Conservation (phyloP, 1,139 yeast species). For the Kurtzmaniella natalensis region DNA sequence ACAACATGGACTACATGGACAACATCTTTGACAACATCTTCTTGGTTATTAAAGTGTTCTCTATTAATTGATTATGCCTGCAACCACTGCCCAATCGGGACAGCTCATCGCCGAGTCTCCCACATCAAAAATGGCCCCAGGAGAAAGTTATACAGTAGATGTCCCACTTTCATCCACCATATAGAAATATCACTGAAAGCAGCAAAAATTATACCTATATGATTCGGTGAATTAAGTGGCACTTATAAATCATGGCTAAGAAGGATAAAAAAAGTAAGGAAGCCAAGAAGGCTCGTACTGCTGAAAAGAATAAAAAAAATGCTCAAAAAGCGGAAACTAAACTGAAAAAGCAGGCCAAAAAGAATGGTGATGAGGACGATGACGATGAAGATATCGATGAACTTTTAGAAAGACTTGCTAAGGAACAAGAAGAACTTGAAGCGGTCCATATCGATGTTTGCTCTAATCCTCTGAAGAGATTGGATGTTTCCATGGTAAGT, state of each 20-base stretch:
- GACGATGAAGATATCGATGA: conserved; percentile 89
- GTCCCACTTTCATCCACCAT: too few species aligned
- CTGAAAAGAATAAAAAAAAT: conserved; percentile 78
- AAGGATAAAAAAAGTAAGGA: conserved; percentile 83
- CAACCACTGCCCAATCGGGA: too few species aligned
- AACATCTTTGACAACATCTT: too few species aligned
- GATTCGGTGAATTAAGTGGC: too few species aligned
- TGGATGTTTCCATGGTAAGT: conserved; percentile 72
- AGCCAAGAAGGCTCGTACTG: conserved; percentile 85
- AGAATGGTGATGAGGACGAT: conserved; percentile 71
- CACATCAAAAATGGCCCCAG: too few species aligned
- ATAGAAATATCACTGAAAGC: too few species aligned
- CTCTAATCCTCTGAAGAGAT: conserved; percentile 47
- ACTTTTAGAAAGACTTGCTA: conserved; percentile 70
- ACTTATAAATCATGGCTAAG: conserved; percentile 80
- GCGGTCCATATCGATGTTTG: conserved; percentile 61
- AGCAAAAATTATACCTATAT: too few species aligned
- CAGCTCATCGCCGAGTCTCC: too few species aligned
- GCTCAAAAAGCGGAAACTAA: conserved; percentile 69
- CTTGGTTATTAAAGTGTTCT: too few species aligned
- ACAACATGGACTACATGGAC: too few species aligned
- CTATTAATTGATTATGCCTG: too few species aligned
- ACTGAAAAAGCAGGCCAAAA: conserved; percentile 70
- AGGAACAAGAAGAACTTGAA: conserved; percentile 74
- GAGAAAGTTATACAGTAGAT: too few species aligned